These are phyloP conservation scores for Sporothrix mexicana DNA, from an alignment of 2,329 filamentous ascomycete genomes.

Conservation along the genomic window DNA sequence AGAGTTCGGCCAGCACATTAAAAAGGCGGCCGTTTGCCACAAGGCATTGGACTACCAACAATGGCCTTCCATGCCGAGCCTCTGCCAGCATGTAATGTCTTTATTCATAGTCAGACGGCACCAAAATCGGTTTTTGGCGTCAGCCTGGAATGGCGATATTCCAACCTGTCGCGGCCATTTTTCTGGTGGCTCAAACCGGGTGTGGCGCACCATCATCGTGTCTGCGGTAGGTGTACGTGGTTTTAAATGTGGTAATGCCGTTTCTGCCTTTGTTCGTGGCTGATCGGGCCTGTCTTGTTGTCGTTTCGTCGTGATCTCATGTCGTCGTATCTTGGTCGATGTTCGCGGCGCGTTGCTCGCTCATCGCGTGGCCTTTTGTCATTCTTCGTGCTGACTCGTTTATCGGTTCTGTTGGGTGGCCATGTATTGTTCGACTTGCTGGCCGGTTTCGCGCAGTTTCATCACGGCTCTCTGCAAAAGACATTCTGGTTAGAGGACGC, in stretches of 20 bases:
- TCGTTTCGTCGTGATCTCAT: not conserved
- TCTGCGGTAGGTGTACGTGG: no score
- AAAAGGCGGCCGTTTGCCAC: not conserved
- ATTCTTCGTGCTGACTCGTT: not conserved
- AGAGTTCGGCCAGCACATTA: not conserved
- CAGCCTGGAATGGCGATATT: no score
- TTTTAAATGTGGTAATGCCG: not conserved
- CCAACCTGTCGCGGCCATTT: no score
- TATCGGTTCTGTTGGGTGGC: slow-evolving; percentile 37
- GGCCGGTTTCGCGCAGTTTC: slow-evolving; percentile 63
- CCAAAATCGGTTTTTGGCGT: no score
- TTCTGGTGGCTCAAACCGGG: no score
- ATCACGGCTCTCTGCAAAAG: slow-evolving; percentile 61
- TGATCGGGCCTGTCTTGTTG: not conserved
- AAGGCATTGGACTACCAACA: not conserved
- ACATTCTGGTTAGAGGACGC: slow-evolving; percentile 7
- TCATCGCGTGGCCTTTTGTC: not conserved
- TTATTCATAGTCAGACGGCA: no score
- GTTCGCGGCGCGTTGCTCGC: not conserved
- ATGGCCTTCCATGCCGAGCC: not conserved
- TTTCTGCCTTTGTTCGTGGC: not conserved
- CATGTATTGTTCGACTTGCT: slow-evolving; percentile 54
- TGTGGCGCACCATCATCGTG: no score
- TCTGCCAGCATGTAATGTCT: not conserved
- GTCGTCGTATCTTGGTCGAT: not conserved